Evolutionary conservation across 2,329 filamentous ascomycete species (phyloP), one percentile per base, ranked within the genome.

Genomic region (Cordyceps cicadae): DNA sequence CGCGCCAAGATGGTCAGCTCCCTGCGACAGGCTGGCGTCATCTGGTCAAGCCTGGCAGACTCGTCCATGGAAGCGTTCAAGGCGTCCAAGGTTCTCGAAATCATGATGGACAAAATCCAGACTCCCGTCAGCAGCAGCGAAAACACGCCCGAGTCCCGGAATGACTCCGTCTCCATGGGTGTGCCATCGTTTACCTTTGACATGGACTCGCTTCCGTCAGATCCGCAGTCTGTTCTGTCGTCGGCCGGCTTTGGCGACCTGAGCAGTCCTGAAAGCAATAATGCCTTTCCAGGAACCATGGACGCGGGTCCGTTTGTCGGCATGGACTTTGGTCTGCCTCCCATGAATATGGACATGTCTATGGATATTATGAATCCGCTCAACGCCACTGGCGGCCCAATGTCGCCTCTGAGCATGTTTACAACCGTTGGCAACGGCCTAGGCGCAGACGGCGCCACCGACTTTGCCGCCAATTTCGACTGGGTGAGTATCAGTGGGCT

Each of bases 21-120:
- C 1, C 81, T 97, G 3, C 87, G 92, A 69, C 81, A 81, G 19
- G 89, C 89, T 9, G 82, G 84, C 51, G 79, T 82, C 19, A 94
- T 97, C 60, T 97, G 92, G 92, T 86, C 88, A 54, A 85, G 84
- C 11, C 78, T 92, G 12, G 83, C 86, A 3, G 87, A 94, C 59
- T 80, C 86, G 26, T 94, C 89, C 1, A 88, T 97, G 76, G 93
- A 97, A 66, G 91, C 92, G 0, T 92, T 87, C 76, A 97, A 97
- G 75, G 93, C 91, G 1, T 85, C 85, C 46, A 85, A 85, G 48
- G 82, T 93, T 26, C 78, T 97, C n/a, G 86, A 86, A 24, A 86
- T 97, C 56, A 92, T 97, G 83, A 76, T 97, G 50, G 81, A 86
- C 37, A 94, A 94, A 72, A 80, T 97, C 59, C 87, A 69, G 62